Base-by-base conservation (phyloP, 345 rosid genomes). In the Camelina hispida region DNA sequence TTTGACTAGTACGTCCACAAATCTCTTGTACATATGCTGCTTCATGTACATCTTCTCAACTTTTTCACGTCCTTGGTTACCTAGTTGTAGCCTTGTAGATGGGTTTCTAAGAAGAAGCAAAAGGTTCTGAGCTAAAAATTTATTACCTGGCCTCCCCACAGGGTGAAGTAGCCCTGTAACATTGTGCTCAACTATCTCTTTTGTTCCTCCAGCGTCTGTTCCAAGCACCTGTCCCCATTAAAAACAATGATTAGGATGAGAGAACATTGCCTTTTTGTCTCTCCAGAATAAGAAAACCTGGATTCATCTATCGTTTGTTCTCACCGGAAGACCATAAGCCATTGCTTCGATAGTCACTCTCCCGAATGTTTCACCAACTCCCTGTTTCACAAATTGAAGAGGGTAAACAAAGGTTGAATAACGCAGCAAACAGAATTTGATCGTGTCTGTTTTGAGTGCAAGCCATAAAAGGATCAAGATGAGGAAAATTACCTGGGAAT, bases 281-380 rank as follows among this genome's bases (percentile, higher is more conserved):
- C 72, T 37, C 6, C 7, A 2, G 25, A 35, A 17, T 60, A 17
- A 20, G 20, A 9, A 58, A 7, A 37, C 53, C 50, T 5, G 7
- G 18, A 50, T 62, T 13, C 14, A 55, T 62, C 20, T 47, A 11
- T 48, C 17, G n/a, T 64, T 65, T 65, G 56, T 71, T 59, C 80
- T 84, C 68, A 94, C 96, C 95, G 98, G 97, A 78, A 94, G 90
- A 72, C 96, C 93, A 64, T 90, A 94, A 2, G 96, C 93, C 98
- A 91, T 94, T 68, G 98, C 97, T 86, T 94, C 98, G 78, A 94
- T 87, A 7, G 96, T 94, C 64, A 94, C 98, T 84, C 98, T 94
- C 61, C 98, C 98, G 51, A 94, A 94, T 53, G 98, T 94, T 83
- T 94, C 98, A 80, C 98, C 97, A 32, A 86, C 59, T 40, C 96